Evolutionary conservation across 306 rosid species (phyloP).

Genomic region (Boehmeria nivea): DNA sequence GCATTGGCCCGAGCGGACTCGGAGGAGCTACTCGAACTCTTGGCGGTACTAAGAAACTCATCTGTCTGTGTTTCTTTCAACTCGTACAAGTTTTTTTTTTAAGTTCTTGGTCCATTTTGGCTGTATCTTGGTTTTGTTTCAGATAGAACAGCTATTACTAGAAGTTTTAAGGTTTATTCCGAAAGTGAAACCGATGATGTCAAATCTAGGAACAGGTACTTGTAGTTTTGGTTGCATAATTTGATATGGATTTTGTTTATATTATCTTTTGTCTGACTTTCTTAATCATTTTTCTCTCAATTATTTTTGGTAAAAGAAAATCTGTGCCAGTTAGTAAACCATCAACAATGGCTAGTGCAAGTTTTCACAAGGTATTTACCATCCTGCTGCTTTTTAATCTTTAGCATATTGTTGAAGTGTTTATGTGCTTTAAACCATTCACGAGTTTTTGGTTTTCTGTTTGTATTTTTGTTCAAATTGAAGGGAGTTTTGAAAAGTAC

Average conservation of each 20-base stretch:
- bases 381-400: conserved; percentile 12
- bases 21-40: conserved; percentile 31
- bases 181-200: background rate
- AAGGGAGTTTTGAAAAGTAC: conserved; percentile 41
- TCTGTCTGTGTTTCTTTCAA: background rate
- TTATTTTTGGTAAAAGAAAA: conserved; percentile 31
- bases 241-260: background rate
- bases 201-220: background rate
- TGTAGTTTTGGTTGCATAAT: too few relatives aligned
- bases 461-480: conserved; percentile 19
- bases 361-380: conserved; percentile 42
- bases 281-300: background rate
- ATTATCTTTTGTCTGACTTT: background rate
- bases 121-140: background rate
- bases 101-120: background rate
- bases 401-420: conserved; percentile 9
- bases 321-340: conserved; percentile 32
- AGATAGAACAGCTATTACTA: background rate
- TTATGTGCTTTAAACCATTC: background rate
- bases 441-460: conserved; percentile 5
- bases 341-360: conserved; percentile 18
- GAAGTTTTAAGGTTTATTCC: background rate
- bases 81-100: too few relatives aligned
- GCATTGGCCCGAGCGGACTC: conserved; percentile 24
- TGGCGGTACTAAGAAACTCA: conserved; percentile 24